Percentiles rank a stretch among this genome's conserved stretches.
Evolutionary conservation across 257 asterid genomes (phyloP).

Genomic region (Solanum dulcamara): DNA sequence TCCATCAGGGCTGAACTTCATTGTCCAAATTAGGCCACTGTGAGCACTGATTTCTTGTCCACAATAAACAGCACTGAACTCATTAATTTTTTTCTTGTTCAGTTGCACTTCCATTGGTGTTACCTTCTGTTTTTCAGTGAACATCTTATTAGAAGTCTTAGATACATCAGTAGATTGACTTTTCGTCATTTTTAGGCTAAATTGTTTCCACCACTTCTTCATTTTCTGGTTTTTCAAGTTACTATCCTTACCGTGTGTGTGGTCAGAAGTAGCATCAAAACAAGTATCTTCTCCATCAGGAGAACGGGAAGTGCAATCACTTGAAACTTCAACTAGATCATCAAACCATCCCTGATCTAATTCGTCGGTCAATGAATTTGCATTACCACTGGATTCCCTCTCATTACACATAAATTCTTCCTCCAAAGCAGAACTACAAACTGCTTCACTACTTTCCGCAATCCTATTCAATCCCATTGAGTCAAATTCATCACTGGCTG

Average conservation of each 20-base stretch:
- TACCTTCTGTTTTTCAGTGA: background rate
- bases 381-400: conserved; percentile 37
- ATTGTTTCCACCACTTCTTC: conserved; percentile 41
- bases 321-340: conserved; percentile 7
- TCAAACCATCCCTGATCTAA: conserved; percentile 23
- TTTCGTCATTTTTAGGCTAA: conserved; percentile 23
- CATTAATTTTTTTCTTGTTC: conserved; percentile 35
- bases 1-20: conserved; percentile 82
- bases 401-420: conserved; percentile 18
- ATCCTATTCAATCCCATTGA: conserved; percentile 3
- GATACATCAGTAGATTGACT: background rate
- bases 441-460: conserved; percentile 17
- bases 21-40: conserved; percentile 45
- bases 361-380: conserved; percentile 34
- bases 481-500: conserved; percentile 2
- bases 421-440: conserved; percentile 8
- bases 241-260: background rate
- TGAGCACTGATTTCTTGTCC: conserved; percentile 65
- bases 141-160: conserved; percentile 4
- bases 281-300: background rate
- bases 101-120: conserved; percentile 18
- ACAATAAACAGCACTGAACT: conserved; percentile 35
- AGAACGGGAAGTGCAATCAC: background rate
- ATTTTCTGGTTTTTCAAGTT: conserved; percentile 21
- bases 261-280: background rate